Evolutionary conservation across 176 grass and related monocot species (phyloP).

Genomic region (Avena insularis): DNA sequence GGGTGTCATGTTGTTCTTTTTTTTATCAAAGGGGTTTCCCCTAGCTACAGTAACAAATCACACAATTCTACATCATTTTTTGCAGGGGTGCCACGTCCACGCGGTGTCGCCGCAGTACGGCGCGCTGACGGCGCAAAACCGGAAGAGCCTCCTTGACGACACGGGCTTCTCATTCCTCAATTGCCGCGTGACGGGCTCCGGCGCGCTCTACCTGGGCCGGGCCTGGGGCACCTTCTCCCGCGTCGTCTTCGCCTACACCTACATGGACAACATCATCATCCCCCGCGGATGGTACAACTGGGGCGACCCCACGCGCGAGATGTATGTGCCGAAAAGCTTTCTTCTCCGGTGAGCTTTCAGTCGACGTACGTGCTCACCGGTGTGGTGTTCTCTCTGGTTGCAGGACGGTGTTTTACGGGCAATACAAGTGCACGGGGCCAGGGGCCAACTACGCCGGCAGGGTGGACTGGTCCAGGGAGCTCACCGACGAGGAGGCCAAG

Average conservation of each 20-base stretch:
- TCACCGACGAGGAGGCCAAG: conserved; percentile 89
- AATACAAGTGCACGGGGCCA: conserved; percentile 87
- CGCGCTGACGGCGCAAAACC: conserved; percentile 85
- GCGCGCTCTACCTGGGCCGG: conserved; percentile 86
- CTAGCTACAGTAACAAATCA: too few relatives aligned
- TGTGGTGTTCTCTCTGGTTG: not conserved
- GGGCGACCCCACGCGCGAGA: conserved; percentile 85
- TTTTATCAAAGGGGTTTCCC: too few relatives aligned
- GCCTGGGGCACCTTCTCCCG: conserved; percentile 94
- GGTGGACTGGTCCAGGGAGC: conserved; percentile 88
- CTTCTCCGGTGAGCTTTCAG: not conserved
- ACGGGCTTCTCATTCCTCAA: conserved; percentile 97
- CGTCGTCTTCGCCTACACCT: conserved; percentile 94
- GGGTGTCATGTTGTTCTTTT: not conserved
- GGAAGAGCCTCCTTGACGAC: conserved; percentile 82
- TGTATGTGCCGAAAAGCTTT: conserved; percentile 31
- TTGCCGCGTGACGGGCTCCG: conserved; percentile 86
- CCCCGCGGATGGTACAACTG: conserved; percentile 92
- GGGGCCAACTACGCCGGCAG: conserved; percentile 72
- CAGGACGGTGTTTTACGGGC: conserved; percentile 99
- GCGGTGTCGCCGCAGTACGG: conserved; percentile 82
- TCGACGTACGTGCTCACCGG: too few relatives aligned
- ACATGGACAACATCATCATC: conserved; percentile 97
- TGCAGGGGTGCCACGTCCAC: conserved; percentile 86
- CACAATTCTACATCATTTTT: not conserved